phyloP scores from a whole-genome alignment of 2,329 filamentous ascomycete genomes.

The Aureobasidium sp. region DNA sequence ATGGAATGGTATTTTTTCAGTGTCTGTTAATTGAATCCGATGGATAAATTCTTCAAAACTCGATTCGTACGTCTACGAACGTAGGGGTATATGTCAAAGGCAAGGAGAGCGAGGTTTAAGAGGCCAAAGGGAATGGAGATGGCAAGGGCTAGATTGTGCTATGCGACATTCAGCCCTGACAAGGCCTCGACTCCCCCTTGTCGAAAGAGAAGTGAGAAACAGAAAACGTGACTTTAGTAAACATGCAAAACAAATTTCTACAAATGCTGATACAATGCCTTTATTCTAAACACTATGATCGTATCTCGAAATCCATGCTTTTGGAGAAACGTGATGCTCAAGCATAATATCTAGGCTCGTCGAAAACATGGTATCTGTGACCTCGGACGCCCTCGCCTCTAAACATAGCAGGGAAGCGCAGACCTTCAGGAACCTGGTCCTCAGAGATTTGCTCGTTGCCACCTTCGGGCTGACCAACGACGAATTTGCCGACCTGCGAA shows the following conservation, averaged over 20 bases:
- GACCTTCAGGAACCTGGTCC: constrained; percentile 65
- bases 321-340: constrained; percentile 14
- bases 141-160: too few species aligned
- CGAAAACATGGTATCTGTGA: constrained; percentile 90
- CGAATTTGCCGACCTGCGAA: constrained; percentile 73
- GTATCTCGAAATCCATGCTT: not conserved
- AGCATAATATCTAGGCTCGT: constrained; percentile 68
- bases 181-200: too few species aligned
- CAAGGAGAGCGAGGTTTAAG: too few species aligned
- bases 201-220: too few species aligned
- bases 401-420: constrained; percentile 80
- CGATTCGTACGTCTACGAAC: too few species aligned
- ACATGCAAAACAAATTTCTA: not conserved
- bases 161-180: too few species aligned
- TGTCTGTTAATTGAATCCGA: too few species aligned
- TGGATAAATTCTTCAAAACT: too few species aligned
- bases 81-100: too few species aligned
- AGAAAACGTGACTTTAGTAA: too few species aligned
- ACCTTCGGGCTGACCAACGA: constrained; percentile 64
- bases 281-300: not conserved
- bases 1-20: too few species aligned
- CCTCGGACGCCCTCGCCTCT: constrained; percentile 78
- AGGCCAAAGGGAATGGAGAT: too few species aligned
- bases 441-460: constrained; percentile 64
- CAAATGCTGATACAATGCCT: not conserved